A percentile compares a stretch with the other conserved stretches of the same genome.
These are phyloP conservation scores for Talaromyces amestolkiae DNA, from an alignment of 2,329 filamentous ascomycete genomes.

Conservation along the genomic window DNA sequence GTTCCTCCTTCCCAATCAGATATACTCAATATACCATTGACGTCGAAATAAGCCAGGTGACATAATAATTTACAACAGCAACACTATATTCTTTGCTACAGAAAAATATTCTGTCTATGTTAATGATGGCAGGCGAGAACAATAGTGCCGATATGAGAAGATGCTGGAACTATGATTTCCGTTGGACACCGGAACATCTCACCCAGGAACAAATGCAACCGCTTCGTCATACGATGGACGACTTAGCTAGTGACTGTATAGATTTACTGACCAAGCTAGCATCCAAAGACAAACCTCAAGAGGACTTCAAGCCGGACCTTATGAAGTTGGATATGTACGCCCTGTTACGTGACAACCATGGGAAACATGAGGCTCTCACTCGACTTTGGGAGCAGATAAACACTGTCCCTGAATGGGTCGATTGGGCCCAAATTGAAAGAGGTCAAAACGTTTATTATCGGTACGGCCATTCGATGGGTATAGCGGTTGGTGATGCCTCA, in stretches of 20 bases:
- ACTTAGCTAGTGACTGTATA: neutral
- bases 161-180: constrained; percentile 10
- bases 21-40: neutral
- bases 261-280: neutral
- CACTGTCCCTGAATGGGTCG: constrained; percentile 69
- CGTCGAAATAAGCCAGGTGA: neutral
- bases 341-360: constrained; percentile 59
- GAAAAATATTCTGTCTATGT: neutral
- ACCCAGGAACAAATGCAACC: constrained; percentile 5
- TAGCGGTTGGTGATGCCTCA: neutral
- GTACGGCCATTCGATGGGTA: constrained; percentile 51
- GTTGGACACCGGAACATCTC: constrained; percentile 3
- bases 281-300: neutral
- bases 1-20: neutral
- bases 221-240: constrained; percentile 27
- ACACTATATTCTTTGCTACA: neutral
- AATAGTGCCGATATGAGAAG: neutral
- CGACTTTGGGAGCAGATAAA: constrained; percentile 66
- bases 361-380: constrained; percentile 54
- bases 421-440: constrained; percentile 71
- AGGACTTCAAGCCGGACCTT: neutral
- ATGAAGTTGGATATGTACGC: constrained; percentile 56
- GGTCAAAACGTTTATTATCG: constrained; percentile 77
- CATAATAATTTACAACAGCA: neutral
- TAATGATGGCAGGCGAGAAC: neutral